Evolutionary conservation across 169 alveolate genomes (phyloP), one percentile per base, ranked within the genome.

Genomic region (Plasmodium coatneyi): DNA sequence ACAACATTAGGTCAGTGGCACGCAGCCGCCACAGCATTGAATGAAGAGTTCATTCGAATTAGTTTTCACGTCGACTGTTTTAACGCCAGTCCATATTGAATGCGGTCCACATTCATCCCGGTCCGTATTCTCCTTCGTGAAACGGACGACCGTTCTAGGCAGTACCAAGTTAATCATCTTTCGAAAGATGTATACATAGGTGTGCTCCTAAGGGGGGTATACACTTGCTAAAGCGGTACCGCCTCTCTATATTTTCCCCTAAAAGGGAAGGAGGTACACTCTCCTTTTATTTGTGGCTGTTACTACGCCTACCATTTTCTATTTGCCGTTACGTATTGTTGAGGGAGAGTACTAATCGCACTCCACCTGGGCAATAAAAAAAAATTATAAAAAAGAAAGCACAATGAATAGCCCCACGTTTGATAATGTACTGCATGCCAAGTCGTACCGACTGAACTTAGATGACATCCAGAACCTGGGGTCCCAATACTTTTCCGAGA

Each of bases 401-500:
- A 86, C 60, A 86, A 86, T 86, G 93, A 86, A 86, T 86, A 32
- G 66, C 78, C 52, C 28, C 7, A 16, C 84, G 41, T 19, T 10
- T 70, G 93, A 70, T 16, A 86, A 32, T 76, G 16, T 76, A 54
- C 30, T 86, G 36, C 79, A 76, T 74, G 80, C 86, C 30, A 86
- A 39, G 43, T 22, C 93, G 19, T 86, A 34, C 71, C 78, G 80
- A 76, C 80, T 86, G n/a, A 83, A 72, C 36, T 36, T 86, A 10
- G 93, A 86, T 39, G 93, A 86, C 28, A 86, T 86, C 41, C 93
- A 86, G 14, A 86, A 86, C 36, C 54, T 86, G 41, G 93, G 93
- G n/a, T 86, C 93, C 28, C 43, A 39, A 3, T 86, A 86, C 41
- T 22, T 32, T 49, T 49, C 16, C 1, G 86, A 86, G 80, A 86